phyloP scores from a whole-genome alignment of 257 asterid species.

The Henckelia pumila region DNA sequence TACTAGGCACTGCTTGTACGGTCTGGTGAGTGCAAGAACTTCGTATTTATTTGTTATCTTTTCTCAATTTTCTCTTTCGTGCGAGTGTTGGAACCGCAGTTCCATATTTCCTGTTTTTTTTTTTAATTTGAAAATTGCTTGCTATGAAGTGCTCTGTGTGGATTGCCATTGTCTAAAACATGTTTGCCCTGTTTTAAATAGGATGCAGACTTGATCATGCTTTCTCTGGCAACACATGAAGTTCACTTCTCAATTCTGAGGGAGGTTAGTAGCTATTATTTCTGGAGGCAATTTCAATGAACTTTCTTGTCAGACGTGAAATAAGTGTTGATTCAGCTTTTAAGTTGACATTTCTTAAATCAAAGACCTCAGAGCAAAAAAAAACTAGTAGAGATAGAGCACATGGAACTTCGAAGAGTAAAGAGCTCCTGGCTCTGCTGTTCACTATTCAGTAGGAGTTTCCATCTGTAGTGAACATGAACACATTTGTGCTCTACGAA shows the following conservation, averaged over 20 bases:
- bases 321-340: neutral
- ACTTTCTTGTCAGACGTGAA: neutral
- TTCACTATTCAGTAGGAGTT: conserved; percentile 3
- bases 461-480: no score
- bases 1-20: conserved; percentile 90
- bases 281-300: conserved; percentile 17
- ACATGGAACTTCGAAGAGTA: no score
- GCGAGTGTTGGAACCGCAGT: neutral
- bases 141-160: conserved; percentile 21
- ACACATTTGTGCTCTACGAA: neutral
- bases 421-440: no score
- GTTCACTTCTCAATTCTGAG: conserved; percentile 88
- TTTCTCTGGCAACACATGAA: conserved; percentile 94
- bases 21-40: conserved; percentile 63
- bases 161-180: conserved; percentile 17
- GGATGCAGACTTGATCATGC: conserved; percentile 98
- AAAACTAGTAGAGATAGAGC: no score
- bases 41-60: neutral
- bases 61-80: neutral
- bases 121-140: conserved; percentile 9
- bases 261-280: conserved; percentile 62
- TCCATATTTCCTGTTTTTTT: conserved; percentile 11
- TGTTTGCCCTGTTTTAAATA: conserved; percentile 32
- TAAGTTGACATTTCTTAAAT: no score
- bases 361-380: neutral